These are phyloP conservation scores for Colletotrichum sp. DNA, from an alignment of 2,329 filamentous ascomycete species.

Conservation along the genomic window DNA sequence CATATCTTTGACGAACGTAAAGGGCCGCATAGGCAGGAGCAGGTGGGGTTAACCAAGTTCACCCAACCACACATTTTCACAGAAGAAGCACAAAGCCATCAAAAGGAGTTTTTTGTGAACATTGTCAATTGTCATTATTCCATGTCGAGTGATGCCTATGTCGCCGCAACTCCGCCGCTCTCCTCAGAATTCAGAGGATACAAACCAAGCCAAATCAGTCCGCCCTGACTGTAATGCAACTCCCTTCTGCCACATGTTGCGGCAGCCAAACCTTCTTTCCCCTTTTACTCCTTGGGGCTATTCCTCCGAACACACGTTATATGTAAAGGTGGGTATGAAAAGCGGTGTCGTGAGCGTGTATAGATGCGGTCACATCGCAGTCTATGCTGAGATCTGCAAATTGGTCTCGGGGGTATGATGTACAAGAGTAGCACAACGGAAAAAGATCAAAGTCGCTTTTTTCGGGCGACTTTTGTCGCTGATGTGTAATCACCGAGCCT, in stretches of 20 bases:
- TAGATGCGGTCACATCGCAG: conserved; percentile 9
- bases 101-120: conserved; percentile 44
- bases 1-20: conserved; percentile 51
- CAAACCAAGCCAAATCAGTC: conserved; percentile 20
- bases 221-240: neutral
- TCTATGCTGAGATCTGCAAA: conserved; percentile 17
- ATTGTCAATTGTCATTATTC: conserved; percentile 19
- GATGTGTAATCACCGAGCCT: neutral
- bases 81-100: neutral
- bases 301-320: neutral
- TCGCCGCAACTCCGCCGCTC: conserved; percentile 26
- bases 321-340: conserved; percentile 21
- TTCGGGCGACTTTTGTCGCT: neutral
- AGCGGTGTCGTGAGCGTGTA: conserved; percentile 12
- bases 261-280: neutral
- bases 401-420: conserved; percentile 18
- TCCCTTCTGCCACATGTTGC: neutral
- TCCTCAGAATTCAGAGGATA: conserved; percentile 18
- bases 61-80: neutral
- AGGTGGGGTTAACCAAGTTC: neutral
- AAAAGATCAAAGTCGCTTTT: neutral
- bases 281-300: neutral
- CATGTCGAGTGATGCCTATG: conserved; percentile 18
- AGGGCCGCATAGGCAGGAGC: neutral
- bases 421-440: conserved; percentile 18